A percentile compares a stretch with the other conserved stretches of the same genome.
Evolutionary conservation across 169 alveolate species (phyloP).

Genomic region (Neospora caninum): DNA sequence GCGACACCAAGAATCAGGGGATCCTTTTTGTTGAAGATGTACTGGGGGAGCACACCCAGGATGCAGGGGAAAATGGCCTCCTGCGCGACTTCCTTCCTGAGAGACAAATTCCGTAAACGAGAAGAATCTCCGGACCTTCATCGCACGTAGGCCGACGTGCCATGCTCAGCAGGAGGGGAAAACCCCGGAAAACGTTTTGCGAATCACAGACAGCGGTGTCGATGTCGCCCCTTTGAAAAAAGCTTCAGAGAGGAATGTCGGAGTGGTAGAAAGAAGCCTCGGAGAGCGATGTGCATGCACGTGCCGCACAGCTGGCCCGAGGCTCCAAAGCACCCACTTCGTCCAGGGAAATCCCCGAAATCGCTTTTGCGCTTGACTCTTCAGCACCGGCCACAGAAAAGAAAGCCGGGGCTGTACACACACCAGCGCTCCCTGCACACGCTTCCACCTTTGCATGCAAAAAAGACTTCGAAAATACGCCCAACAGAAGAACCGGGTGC

Average conservation of each 20-base stretch:
- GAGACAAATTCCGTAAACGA: neutral
- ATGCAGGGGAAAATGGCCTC: slow-evolving; percentile 95
- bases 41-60: slow-evolving; percentile 91
- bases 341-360: neutral
- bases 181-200: no score
- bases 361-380: slow-evolving; percentile 28
- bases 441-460: neutral
- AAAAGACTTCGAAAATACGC: neutral
- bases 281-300: neutral
- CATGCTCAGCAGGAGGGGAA: no score
- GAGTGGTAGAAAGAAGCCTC: neutral
- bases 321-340: neutral
- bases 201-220: no score
- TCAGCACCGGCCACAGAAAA: slow-evolving; percentile 1
- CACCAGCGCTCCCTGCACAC: neutral
- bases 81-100: slow-evolving; percentile 62
- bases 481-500: no score
- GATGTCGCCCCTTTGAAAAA: no score
- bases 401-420: slow-evolving; percentile 24
- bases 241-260: neutral
- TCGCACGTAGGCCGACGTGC: no score
- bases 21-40: slow-evolving; percentile 94
- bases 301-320: neutral
- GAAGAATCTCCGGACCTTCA: neutral
- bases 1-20: slow-evolving; percentile 95